Conservation (phyloP, 2,329 filamentous ascomycete species). For the Westerdykella sp. region DNA sequence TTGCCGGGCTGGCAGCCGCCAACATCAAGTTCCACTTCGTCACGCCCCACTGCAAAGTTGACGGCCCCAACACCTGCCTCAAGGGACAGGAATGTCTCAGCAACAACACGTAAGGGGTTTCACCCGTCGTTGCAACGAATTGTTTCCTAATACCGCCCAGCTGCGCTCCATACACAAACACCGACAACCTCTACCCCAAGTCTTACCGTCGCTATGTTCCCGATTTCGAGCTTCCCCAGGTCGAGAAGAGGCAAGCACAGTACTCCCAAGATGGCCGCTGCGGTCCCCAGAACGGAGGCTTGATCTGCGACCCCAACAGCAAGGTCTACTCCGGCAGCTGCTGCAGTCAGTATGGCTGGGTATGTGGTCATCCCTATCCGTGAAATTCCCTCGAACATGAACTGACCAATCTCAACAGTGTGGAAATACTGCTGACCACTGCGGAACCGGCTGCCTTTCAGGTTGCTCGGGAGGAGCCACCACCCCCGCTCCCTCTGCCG, state of each 20-base stretch:
- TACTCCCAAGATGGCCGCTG: conserved; percentile 39
- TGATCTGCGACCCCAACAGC: conserved; percentile 42
- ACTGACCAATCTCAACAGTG: conserved; percentile 28
- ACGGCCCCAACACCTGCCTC: conserved; percentile 27
- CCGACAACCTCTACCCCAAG: conserved; percentile 21
- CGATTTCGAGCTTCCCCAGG: too few species aligned
- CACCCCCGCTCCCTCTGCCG: neutral
- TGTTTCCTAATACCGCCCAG: conserved; percentile 6
- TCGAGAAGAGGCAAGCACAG: conserved; percentile 24
- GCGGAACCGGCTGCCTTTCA: conserved; percentile 33
- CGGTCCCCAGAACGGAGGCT: conserved; percentile 35
- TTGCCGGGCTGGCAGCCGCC: conserved; percentile 36
- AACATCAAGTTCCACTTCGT: conserved; percentile 48
- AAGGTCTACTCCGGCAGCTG: conserved; percentile 42
- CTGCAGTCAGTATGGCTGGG: conserved; percentile 40
- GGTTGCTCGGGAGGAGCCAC: conserved; percentile 20
- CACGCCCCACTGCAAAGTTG: conserved; percentile 39
- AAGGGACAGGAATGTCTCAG: conserved; percentile 34
- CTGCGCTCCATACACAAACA: conserved; percentile 14
- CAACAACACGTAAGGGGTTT: conserved; percentile 27
- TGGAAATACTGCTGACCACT: conserved; percentile 39
- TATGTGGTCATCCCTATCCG: conserved; percentile 5
- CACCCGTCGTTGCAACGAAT: neutral
- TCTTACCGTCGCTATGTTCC: conserved; percentile 19
- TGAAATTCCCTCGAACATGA: conserved; percentile 1